Base-by-base conservation (phyloP, 306 rosid genomes). In the Fragaria nilgerrensis region DNA sequence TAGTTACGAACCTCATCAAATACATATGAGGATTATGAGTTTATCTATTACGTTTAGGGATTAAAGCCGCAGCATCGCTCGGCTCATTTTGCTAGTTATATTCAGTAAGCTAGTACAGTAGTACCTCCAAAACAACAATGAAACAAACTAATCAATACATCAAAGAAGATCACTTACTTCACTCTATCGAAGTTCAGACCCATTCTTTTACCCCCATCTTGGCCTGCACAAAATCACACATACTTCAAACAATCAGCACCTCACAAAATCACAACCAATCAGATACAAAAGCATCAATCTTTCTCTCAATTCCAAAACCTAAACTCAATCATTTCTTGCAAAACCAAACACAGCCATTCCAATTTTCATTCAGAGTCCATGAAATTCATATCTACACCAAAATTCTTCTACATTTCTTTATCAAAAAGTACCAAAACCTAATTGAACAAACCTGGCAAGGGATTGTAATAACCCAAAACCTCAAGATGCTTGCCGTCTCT, bases 401-500 rank as follows among this genome's bases (percentile, higher is more conserved):
- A 55, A 14, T 22, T n/a, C n/a, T 37, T 20, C 23, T 14, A 56
- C 15, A 36, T 53, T 73, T 73, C 22, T 53, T 14, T 4, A 13
- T 17, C 48, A 15, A 39, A 27, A 37, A 74, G 3, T 56, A 56
- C 4, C 68, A 39, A 8, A 41, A 43, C 45, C 45, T 43, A 43
- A 43, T 43, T 39, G 43, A 39, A 27, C 9, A 19, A 82, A 92
- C 97, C 93, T 82, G 99, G 96, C 39, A 95, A 83, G 27, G 98
- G 97, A 80, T 95, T 91, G 82, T 92, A 95, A 86, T 90, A 92
- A 19, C 97, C 98, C 5, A 92, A 84, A 75, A 89, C 89, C 75
- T 95, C 98, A 49, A 95, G 97, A 74, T 95, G 99, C 55, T 91
- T 91, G 74, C 97, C 97, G 62, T 92, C 97, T 76, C 99, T 85